phyloP scores from a whole-genome alignment of 139 green algal genomes.

The Closterium sp. region DNA sequence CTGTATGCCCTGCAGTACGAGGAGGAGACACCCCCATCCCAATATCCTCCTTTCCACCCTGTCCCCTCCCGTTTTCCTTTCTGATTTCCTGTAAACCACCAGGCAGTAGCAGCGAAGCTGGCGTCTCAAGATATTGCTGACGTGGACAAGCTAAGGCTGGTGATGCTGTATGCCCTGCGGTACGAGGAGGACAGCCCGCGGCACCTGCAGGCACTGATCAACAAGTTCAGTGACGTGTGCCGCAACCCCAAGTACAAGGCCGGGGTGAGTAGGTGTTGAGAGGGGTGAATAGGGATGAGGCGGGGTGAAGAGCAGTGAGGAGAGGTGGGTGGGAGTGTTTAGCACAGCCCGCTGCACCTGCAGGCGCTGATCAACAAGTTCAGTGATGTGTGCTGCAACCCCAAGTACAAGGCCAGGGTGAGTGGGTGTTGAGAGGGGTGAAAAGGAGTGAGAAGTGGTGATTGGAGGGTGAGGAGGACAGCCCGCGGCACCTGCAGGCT shows the following conservation, averaged over 20 bases:
- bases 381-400: background rate
- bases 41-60: background rate
- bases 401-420: too few species aligned
- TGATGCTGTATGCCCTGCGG: conserved; percentile 82
- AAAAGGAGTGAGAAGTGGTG: too few species aligned
- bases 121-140: conserved; percentile 77
- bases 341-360: conserved; percentile 52
- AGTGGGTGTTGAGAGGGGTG: too few species aligned
- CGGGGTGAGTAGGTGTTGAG: too few species aligned
- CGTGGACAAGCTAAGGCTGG: conserved; percentile 72
- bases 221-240: conserved; percentile 6
- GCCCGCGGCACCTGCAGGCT: conserved; percentile 34
- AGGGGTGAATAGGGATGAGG: too few species aligned
- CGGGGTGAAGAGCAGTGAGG: too few species aligned
- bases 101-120: conserved; percentile 67
- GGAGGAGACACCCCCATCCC: conserved; percentile 59
- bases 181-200: conserved; percentile 75
- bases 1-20: conserved; percentile 88
- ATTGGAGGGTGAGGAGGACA: conserved; percentile 80
- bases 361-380: conserved; percentile 41
- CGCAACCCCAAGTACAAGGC: too few species aligned
- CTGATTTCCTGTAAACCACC: too few species aligned
- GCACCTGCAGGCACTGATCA: conserved; percentile 37
- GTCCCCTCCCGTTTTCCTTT: background rate
- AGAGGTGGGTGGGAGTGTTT: too few species aligned